Base-by-base conservation (phyloP, 140 eudicot species). In the Flaveria floridana region DNA sequence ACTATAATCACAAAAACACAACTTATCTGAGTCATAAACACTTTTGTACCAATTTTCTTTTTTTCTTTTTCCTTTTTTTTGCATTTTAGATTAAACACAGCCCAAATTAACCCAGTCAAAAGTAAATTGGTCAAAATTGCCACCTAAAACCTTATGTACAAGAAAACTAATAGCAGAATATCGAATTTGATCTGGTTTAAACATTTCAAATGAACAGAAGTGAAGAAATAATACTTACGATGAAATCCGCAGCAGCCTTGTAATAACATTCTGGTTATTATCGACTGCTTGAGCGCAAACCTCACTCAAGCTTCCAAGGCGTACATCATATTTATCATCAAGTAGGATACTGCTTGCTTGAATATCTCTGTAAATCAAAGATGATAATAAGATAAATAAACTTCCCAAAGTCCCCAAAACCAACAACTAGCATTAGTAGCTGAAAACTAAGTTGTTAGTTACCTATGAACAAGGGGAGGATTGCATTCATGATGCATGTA, bases 301-400 rank as follows among this genome's bases (percentile, higher is more conserved):
- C 62, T 89, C 89, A 70, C 91, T 87, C 78, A 92, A 80, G 81
- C 98, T 92, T 51, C 96, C 98, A 20, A 92, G 87, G 14, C 96
- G 81, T 34, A 92, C 98, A 51, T 92, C 96, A 75, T 82, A 92
- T 75, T 92, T 86, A 76, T 92, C 96, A 76, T 92, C 98, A 15
- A 92, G 98, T 62, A 92, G 84, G 66, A 92, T 89, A 69, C 98
- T 92, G 85, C 93, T 89, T 14, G 98, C 96, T 83, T 88, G 95
- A 30, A 92, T 65, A 83, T 92, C 95, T 73, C 98, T 92, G 62
- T 70, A 41, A 52, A 75, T 34, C 21, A 18, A 56, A 63, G 21
- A 16, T 58, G 57, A 41, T 62, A 3, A 28, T 3, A 28, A 71
- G 18, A 57, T 65, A 52, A 70, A 39, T 50, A 26, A 68, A 59